Evolutionary conservation across 2,329 filamentous ascomycete species (phyloP), one percentile per base, ranked within the genome.

Genomic region (Monosporascus cannonballus): DNA sequence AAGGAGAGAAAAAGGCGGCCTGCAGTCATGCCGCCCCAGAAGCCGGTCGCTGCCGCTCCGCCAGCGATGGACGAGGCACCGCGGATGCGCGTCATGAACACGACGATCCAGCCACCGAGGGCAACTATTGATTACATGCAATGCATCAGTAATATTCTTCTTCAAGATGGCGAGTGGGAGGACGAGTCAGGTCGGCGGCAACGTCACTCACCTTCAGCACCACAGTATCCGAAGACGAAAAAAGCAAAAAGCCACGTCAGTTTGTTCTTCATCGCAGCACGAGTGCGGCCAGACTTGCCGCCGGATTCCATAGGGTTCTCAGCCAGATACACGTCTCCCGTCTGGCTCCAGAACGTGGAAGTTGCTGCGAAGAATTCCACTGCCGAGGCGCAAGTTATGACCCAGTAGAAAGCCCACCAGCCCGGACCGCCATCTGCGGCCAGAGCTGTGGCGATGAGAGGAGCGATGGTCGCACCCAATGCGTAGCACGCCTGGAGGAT

Each of bases 21-120:
- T 34, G 30, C 30, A 14, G 30, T 34, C 30, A 34, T 34, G 30
- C 30, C 30, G 4, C 30, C 30, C 30, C 30, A 34, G 30, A 34
- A 34, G 30, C 30, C 30, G 30, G 30, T 34, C 11, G 30, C 30
- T 34, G 30, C 30, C 30, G 30, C 30, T 3, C 90, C 90, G 36
- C 86, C 85, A 2, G 83, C 78, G 63, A 94, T 93, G 0, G 83
- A 73, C 22, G 75, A 78, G 3, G 85, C 88, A 39, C 85, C 69
- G 14, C 91, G 81, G 24, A 90, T 84, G 20, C 80, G 75, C 17
- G 92, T 83, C 89, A 96, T 95, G 66, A 96, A 95, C 0, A 85
- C 86, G 48, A 90, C 85, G 56, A 95, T 86, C 89, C 89, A 93
- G 17, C 89, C 72, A 9, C 86, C 86, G 2, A 91, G 73, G 1